Conservation (phyloP, 495 filamentous ascomycete genomes). For the Xanthoparmelia taractica region DNA sequence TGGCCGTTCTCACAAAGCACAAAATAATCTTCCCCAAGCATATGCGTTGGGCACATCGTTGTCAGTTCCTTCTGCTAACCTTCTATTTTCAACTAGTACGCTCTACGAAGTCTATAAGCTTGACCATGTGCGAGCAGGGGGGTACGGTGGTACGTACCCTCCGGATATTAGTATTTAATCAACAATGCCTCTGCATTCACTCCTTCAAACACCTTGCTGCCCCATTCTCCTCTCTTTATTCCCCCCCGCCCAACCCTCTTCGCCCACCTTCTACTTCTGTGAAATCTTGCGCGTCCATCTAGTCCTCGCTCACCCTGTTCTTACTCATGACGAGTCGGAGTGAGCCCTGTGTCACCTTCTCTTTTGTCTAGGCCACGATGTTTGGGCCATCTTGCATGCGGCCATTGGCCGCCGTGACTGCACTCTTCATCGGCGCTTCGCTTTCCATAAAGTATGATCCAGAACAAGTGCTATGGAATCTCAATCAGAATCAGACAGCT, state of each 20-base stretch:
- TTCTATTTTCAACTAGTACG: neutral
- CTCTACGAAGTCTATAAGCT: neutral
- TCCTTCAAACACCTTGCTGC: neutral
- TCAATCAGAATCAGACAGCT: slow-evolving; percentile 36
- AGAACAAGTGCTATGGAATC: slow-evolving; percentile 34
- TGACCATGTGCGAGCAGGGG: neutral
- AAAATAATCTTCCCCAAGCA: neutral
- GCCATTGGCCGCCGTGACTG: neutral
- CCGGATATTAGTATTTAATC: neutral
- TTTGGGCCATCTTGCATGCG: neutral
- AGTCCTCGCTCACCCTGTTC: neutral
- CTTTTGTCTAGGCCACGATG: neutral
- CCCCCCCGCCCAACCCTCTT: neutral
- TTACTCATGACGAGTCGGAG: neutral
- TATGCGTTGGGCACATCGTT: slow-evolving; percentile 3
- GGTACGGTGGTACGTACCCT: neutral
- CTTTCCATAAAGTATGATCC: slow-evolving; percentile 19
- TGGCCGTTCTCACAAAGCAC: neutral
- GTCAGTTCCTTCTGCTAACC: neutral
- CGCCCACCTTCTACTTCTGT: neutral
- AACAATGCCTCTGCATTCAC: neutral
- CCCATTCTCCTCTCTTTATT: neutral
- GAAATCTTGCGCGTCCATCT: neutral
- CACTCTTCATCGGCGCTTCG: slow-evolving; percentile 2
- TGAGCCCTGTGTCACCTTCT: slow-evolving; percentile 6